Conservation (phyloP, 495 filamentous ascomycete species). For the Jackrogersella minutella region DNA sequence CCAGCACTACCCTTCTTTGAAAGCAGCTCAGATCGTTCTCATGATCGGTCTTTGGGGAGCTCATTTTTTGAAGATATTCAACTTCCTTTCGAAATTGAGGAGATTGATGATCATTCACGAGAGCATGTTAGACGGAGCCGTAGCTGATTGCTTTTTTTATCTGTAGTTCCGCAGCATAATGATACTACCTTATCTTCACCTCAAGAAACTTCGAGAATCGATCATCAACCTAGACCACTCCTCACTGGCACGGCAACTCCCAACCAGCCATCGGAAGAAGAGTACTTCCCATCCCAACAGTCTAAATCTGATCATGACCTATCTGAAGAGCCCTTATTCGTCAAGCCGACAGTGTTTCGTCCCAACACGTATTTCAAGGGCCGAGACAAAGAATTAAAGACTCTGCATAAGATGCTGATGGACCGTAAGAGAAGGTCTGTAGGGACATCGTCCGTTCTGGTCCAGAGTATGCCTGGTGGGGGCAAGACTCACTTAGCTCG, state of each 20-base stretch:
- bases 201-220: constrained; percentile 41
- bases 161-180: constrained; percentile 51
- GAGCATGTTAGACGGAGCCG: constrained; percentile 37
- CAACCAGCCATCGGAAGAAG: constrained; percentile 40
- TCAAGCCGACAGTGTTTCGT: constrained; percentile 78
- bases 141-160: constrained; percentile 44
- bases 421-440: constrained; percentile 67
- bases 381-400: constrained; percentile 72
- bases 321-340: constrained; percentile 59
- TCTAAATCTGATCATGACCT: constrained; percentile 41
- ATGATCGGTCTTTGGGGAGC: constrained; percentile 40
- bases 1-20: constrained; percentile 40
- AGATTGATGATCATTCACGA: constrained; percentile 38
- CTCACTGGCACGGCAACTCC: constrained; percentile 37
- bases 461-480: constrained; percentile 76
- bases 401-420: constrained; percentile 71
- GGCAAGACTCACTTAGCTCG: constrained; percentile 86
- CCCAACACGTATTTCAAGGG: constrained; percentile 81
- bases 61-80: constrained; percentile 40
- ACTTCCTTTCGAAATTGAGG: constrained; percentile 47
- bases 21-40: constrained; percentile 30
- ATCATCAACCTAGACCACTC: constrained; percentile 43
- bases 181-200: constrained; percentile 45
- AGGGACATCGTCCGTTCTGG: constrained; percentile 72
- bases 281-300: constrained; percentile 42